phyloP scores from a whole-genome alignment of 352 stramenopile species.

The Aphanomyces stellatus region DNA sequence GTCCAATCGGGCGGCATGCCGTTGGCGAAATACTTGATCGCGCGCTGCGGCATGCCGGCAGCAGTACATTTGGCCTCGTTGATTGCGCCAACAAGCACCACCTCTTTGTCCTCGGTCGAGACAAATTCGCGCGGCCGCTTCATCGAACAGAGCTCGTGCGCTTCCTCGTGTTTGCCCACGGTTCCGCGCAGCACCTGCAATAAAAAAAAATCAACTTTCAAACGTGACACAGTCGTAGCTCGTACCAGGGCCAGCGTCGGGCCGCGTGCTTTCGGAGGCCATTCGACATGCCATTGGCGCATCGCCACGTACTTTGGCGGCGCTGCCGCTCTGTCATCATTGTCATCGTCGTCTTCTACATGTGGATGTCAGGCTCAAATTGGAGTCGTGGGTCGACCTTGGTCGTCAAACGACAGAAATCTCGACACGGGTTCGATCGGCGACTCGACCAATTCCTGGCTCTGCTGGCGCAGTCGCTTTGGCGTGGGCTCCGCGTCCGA shows the following conservation, averaged over 20 bases:
- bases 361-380: constrained; percentile 27
- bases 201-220: too few relatives aligned
- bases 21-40: not conserved
- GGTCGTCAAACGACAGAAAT: constrained; percentile 39
- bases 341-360: constrained; percentile 19
- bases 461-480: too few relatives aligned
- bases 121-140: not conserved
- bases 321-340: not conserved
- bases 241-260: too few relatives aligned
- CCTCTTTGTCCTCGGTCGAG: not conserved
- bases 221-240: too few relatives aligned
- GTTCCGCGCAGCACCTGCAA: not conserved
- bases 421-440: constrained; percentile 30
- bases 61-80: not conserved
- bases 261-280: too few relatives aligned
- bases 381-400: constrained; percentile 27
- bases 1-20: constrained; percentile 2
- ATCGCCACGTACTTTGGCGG: too few relatives aligned
- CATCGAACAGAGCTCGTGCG: not conserved
- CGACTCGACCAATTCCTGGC: too few relatives aligned
- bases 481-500: too few relatives aligned
- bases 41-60: not conserved
- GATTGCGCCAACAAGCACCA: not conserved
- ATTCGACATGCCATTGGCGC: not conserved
- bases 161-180: not conserved